Conservation (phyloP, 2,329 filamentous ascomycete species). For the Aaosphaeria pasadenensis region DNA sequence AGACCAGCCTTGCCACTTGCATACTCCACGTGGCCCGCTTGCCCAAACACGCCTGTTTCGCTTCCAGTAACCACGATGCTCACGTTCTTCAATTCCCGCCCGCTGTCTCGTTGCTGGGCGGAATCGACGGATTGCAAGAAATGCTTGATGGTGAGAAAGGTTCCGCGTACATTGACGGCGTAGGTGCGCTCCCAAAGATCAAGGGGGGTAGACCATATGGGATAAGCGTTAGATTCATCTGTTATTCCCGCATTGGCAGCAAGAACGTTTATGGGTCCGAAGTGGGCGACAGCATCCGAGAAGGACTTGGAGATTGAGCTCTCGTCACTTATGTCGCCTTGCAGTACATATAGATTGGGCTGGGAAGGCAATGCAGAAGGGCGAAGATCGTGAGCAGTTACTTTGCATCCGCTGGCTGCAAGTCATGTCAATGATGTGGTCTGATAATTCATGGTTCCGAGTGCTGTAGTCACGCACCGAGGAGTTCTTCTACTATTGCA, state of each 20-base stretch:
- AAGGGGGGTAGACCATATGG: constrained; percentile 53
- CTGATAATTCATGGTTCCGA: background rate
- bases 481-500: constrained; percentile 50
- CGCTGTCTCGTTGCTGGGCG: constrained; percentile 32
- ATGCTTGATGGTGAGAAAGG: constrained; percentile 56
- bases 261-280: constrained; percentile 53
- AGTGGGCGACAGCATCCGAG: constrained; percentile 40
- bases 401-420: constrained; percentile 45
- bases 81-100: constrained; percentile 47
- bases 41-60: constrained; percentile 52
- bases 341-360: constrained; percentile 40
- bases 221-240: constrained; percentile 47
- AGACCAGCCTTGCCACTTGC: constrained; percentile 48
- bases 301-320: constrained; percentile 43
- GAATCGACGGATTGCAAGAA: constrained; percentile 47
- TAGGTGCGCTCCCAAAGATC: constrained; percentile 54
- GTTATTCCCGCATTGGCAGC: constrained; percentile 54
- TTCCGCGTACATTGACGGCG: constrained; percentile 50
- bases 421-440: background rate
- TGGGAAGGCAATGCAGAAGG: constrained; percentile 32
- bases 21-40: constrained; percentile 51
- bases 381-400: constrained; percentile 51
- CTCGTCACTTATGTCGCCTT: constrained; percentile 51
- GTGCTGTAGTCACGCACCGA: constrained; percentile 38
- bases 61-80: constrained; percentile 54